Percentiles rank a stretch among this genome's conserved stretches.
phyloP scores from a whole-genome alignment of 805 yeast species.

The Saccharomycopsis amapae region DNA sequence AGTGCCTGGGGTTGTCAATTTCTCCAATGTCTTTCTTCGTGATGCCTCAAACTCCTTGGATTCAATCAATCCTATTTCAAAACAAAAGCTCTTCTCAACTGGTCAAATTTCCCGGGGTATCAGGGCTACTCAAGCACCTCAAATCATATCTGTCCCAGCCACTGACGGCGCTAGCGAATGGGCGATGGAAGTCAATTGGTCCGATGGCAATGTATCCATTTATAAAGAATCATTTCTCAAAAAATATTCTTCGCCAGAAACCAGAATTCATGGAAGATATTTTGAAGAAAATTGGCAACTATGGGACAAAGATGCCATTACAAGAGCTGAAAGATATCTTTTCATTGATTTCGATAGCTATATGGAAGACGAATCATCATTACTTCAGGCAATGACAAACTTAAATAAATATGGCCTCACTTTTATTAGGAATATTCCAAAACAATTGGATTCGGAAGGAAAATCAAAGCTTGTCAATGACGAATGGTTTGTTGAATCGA shows the following conservation, averaged over 20 bases:
- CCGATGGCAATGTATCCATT: conserved; percentile 36
- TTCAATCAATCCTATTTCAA: conserved; percentile 48
- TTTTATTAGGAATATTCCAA: conserved; percentile 49
- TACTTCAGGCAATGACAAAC: conserved; percentile 36
- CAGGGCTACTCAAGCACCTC: conserved; percentile 26
- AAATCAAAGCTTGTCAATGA: conserved; percentile 24
- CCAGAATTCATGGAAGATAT: conserved; percentile 25
- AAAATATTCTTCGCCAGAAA: conserved; percentile 33
- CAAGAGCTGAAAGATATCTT: conserved; percentile 4
- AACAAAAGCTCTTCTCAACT: conserved; percentile 59
- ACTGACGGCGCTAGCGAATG: conserved; percentile 17
- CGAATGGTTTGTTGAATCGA: conserved; percentile 34
- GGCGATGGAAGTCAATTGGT: conserved; percentile 41
- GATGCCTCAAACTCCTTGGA: conserved; percentile 47
- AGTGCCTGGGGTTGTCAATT: conserved; percentile 27
- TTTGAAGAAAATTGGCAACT: conserved; percentile 16
- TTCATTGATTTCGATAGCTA: conserved; percentile 35
- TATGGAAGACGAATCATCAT: conserved; percentile 29
- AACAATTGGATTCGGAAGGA: conserved; percentile 28
- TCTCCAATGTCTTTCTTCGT: conserved; percentile 49
- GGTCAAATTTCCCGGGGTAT: conserved; percentile 35
- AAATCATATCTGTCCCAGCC: conserved; percentile 18
- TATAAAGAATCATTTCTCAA: conserved; percentile 43
- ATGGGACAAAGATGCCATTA: conserved; percentile 7
- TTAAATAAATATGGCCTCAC: conserved; percentile 52